Base-by-base conservation (phyloP, 2,329 filamentous ascomycete species). In the Aspergillus viridinutans region DNA sequence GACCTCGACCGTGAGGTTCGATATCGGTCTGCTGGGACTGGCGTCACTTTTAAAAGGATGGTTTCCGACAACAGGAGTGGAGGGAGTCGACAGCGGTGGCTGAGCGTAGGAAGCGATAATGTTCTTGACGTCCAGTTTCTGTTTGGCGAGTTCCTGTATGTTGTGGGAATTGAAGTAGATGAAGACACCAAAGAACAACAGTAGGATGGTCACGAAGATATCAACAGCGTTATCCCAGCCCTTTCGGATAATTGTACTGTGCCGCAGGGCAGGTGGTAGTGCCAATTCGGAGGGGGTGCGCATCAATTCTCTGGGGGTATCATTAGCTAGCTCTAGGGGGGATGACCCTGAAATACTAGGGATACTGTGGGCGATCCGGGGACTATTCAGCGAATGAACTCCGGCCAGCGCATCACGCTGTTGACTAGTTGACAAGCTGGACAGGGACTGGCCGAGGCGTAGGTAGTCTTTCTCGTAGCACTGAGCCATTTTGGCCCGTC, bases 361-460 rank as follows among this genome's bases (percentile, higher is more conserved):
- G 21, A 80, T 72, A n/a, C 68, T 72, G 7, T 69, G 67, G 29
- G 69, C 58, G 25, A 67, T 60, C n/a, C 77, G 74, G 3, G 69
- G 68, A 26, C 76, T 75, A 32, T 85, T 83, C 42, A 90, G 77
- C 2, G 81, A 82, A 67, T 92, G 90, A 1, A 87, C 88, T n/a
- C 90, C 90, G 8, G 90, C 82, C 55, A 93, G 75, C 1, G 81
- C 85, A 55, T 84, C 81, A 10, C 82, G 80, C 10, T 88, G 76
- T 62, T 85, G 82, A 1, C 73, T 70, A 12, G 63, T 63, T 43
- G 64, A 69, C 40, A 77, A 61, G 53, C 69, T 76, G 64, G 72
- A 73, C 10, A 77, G 65, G 1, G 73, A 68, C 48, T 74, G 71
- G 4, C 73, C 71, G 47, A 65, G 60, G 8, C 69, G 67, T 49